Evolutionary conservation across 2,329 filamentous ascomycete species (phyloP), one percentile per base, ranked within the genome.

Genomic region (Fusarium papillatum): DNA sequence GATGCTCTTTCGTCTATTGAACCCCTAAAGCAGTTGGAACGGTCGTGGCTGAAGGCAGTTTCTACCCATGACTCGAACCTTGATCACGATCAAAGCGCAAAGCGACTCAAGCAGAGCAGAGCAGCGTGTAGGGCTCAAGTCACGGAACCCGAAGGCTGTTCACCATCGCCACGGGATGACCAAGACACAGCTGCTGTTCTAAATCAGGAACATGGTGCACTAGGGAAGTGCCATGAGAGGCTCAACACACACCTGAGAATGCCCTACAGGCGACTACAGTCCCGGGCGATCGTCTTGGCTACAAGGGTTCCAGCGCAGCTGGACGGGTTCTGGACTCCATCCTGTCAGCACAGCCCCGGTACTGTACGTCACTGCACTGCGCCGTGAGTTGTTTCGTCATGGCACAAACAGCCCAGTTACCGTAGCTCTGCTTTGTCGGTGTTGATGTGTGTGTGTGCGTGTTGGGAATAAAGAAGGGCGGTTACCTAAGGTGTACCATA

Each of bases 361-460:
- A 75, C 69, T 77, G 74, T 78, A 80, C 78, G 78, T 80, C 78
- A 80, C 78, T 70, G 63, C 78, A 80, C 78, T 70, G 63, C 61
- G 53, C 70, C 66, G 61, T 71, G 70, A 68, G 73, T 61, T 75
- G 74, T 70, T 76, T 76, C 68, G 74, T 79, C 73, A 74, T 72
- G 66, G 59, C 24, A 48, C 43, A 66, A 77, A 69, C 53, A 57
- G 29, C 53, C 43, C n/a, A 24, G 43, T 46, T 24, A 11, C 10
- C 13, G 43, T 46, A n/a, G 39, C 39, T 43, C 19, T 57, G 53
- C 19, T 34, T 31, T 57, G 53, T 57, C 29, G 53, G 53, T 34
- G 53, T 57, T 57, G 53, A 55, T 55, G 29, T 34, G 26, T 55
- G 26, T 55, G 48, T 53, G 41, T 46, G 46, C 17, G 48, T 31